Conservation (phyloP, 371 early-diverging fungal genomes). For the Catenaria anguillulae region DNA sequence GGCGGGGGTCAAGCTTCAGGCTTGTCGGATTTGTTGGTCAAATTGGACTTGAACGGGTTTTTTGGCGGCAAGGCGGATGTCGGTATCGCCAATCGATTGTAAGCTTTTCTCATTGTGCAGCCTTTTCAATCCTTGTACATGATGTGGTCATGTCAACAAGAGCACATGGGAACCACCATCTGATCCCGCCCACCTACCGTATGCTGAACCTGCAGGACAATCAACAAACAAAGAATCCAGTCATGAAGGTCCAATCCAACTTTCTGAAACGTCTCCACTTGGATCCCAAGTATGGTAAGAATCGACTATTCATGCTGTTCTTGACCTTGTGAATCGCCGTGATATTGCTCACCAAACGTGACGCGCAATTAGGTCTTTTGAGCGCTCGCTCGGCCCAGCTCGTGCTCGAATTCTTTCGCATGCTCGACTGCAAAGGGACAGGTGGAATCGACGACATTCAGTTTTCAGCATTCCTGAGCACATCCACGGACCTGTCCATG, state of each 20-base stretch:
- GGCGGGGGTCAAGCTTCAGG: no score
- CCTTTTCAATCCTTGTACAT: no score
- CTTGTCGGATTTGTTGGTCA: slow-evolving; percentile 5
- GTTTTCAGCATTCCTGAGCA: slow-evolving; percentile 15
- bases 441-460: slow-evolving; percentile 28
- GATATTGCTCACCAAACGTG: not conserved
- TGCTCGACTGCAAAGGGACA: slow-evolving; percentile 21
- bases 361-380: slow-evolving; percentile 14
- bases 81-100: no score
- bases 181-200: no score
- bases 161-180: no score
- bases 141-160: no score
- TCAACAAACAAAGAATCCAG: no score
- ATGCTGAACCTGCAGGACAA: no score
- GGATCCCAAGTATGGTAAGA: slow-evolving; percentile 23
- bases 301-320: not conserved
- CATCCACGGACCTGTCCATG: slow-evolving; percentile 21
- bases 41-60: slow-evolving; percentile 4
- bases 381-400: slow-evolving; percentile 20
- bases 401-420: slow-evolving; percentile 20
- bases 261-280: slow-evolving; percentile 24
- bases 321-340: not conserved
- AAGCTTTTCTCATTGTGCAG: no score
- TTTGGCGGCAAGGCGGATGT: no score
- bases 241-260: slow-evolving; percentile 23